A percentile compares a stretch with the other conserved stretches of the same genome.
Evolutionary conservation across 192 early-diverging fungal species (phyloP).

Genomic region (Chytriomyces confervae): DNA sequence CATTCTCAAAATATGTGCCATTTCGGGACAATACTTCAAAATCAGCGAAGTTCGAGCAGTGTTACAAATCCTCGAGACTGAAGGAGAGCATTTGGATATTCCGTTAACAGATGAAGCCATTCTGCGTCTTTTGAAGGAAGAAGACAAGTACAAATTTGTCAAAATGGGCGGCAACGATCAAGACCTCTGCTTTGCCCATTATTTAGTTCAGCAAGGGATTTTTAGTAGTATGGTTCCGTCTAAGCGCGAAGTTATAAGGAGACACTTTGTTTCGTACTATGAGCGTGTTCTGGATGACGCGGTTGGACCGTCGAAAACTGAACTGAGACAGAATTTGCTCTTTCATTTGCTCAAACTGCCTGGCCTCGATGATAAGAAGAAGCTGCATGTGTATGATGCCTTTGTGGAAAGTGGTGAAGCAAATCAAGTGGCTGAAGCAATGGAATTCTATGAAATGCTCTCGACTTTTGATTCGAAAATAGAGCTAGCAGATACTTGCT

Average conservation of each 20-base stretch:
- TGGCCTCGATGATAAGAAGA: constrained; percentile 8
- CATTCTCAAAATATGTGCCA: not conserved
- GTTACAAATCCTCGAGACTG: not conserved
- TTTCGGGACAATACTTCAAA: constrained; percentile 31
- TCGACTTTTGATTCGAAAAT: not conserved
- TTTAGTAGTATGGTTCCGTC: constrained; percentile 21
- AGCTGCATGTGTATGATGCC: constrained; percentile 13
- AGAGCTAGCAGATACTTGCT: constrained; percentile 1
- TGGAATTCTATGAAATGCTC: constrained; percentile 16
- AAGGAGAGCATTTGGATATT: not conserved
- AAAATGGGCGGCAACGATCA: not conserved
- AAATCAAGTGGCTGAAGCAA: constrained; percentile 5
- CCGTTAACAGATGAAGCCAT: not conserved
- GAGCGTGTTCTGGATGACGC: not conserved
- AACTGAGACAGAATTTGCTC: not conserved
- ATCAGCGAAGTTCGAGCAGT: not conserved
- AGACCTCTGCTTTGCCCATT: constrained; percentile 17
- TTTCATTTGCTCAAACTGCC: constrained; percentile 15
- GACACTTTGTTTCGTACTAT: constrained; percentile 8
- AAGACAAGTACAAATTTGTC: constrained; percentile 28
- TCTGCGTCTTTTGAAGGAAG: not conserved
- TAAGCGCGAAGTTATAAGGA: not conserved
- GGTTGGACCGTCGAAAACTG: not conserved
- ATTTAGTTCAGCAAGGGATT: constrained; percentile 21
- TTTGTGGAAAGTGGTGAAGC: constrained; percentile 27